Percentiles rank a stretch among this genome's conserved stretches.
These are phyloP conservation scores for Ceratocystis huliohia DNA, from an alignment of 2,329 filamentous ascomycete genomes.

Conservation along the genomic window DNA sequence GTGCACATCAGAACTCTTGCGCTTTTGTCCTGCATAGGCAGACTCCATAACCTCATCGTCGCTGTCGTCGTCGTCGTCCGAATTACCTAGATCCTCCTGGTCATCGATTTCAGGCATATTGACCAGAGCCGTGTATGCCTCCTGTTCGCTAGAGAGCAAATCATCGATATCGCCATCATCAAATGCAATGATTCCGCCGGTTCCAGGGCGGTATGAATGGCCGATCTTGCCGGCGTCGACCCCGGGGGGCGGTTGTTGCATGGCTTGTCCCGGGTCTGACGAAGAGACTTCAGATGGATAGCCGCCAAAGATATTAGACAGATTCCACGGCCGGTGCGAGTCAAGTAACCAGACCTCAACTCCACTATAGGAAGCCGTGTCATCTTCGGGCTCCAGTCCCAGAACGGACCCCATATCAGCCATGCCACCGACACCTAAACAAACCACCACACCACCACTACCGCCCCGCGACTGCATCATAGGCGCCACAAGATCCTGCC, in stretches of 20 bases:
- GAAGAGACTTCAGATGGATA: slow-evolving; percentile 37
- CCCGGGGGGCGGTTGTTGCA: slow-evolving; percentile 43
- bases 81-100: slow-evolving; percentile 47
- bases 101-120: slow-evolving; percentile 87
- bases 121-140: slow-evolving; percentile 72
- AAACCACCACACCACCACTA: slow-evolving; percentile 77
- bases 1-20: slow-evolving; percentile 64
- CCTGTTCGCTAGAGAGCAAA: slow-evolving; percentile 58
- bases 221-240: slow-evolving; percentile 62
- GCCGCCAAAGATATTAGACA: slow-evolving; percentile 83
- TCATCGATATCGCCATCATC: slow-evolving; percentile 93
- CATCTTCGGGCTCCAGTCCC: slow-evolving; percentile 52
- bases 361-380: slow-evolving; percentile 58
- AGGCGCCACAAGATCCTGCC: slow-evolving; percentile 64
- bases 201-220: slow-evolving; percentile 59
- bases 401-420: slow-evolving; percentile 74
- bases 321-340: slow-evolving; percentile 82
- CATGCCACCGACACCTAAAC: slow-evolving; percentile 82
- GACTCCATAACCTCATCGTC: slow-evolving; percentile 30
- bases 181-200: slow-evolving; percentile 82
- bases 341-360: slow-evolving; percentile 94
- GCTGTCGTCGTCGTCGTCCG: slow-evolving; percentile 46
- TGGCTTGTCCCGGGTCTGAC: slow-evolving; percentile 28
- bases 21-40: slow-evolving; percentile 48
- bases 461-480: slow-evolving; percentile 81